Evolutionary conservation across 257 asterid genomes (phyloP).

Genomic region (Voacanga thouarsii): DNA sequence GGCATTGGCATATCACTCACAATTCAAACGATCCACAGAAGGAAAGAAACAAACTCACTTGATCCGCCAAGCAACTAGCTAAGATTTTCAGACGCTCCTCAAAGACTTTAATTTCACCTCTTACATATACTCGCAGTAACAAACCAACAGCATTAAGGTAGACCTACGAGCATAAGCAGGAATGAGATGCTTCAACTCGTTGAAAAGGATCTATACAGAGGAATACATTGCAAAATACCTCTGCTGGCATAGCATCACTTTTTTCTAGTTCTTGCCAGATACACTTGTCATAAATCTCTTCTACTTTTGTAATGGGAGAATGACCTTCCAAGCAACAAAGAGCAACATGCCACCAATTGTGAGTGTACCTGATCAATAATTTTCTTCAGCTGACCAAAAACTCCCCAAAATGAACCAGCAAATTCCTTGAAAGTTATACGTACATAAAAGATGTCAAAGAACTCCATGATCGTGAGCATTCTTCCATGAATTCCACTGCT

Average conservation of each 20-base stretch:
- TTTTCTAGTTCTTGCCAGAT: slow-evolving; percentile 85
- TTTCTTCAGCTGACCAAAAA: slow-evolving; percentile 26
- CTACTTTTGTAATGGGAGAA: slow-evolving; percentile 59
- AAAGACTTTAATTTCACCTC: slow-evolving; percentile 52
- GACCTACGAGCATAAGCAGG: slow-evolving; percentile 48
- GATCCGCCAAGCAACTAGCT: slow-evolving; percentile 51
- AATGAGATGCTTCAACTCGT: slow-evolving; percentile 1
- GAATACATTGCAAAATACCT: slow-evolving; percentile 40
- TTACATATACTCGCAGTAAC: slow-evolving; percentile 61
- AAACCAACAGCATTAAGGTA: slow-evolving; percentile 78
- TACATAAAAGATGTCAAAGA: slow-evolving; percentile 84
- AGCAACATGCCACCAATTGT: slow-evolving; percentile 99
- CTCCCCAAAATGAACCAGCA: slow-evolving; percentile 6
- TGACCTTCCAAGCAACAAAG: slow-evolving; percentile 86
- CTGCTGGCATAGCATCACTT: slow-evolving; percentile 62
- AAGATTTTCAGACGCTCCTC: slow-evolving; percentile 57
- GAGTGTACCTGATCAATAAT: slow-evolving; percentile 64
- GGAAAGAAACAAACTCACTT: slow-evolving; percentile 34
- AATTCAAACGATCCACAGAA: neutral
- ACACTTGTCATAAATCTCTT: slow-evolving; percentile 60
- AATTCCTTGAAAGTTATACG: slow-evolving; percentile 18
- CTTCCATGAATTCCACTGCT: slow-evolving; percentile 83
- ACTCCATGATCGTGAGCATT: slow-evolving; percentile 80
- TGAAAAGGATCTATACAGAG: neutral
- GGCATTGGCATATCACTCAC: neutral